Evolutionary conservation across 331 rosid species (phyloP).

Genomic region (Malus hybrid): DNA sequence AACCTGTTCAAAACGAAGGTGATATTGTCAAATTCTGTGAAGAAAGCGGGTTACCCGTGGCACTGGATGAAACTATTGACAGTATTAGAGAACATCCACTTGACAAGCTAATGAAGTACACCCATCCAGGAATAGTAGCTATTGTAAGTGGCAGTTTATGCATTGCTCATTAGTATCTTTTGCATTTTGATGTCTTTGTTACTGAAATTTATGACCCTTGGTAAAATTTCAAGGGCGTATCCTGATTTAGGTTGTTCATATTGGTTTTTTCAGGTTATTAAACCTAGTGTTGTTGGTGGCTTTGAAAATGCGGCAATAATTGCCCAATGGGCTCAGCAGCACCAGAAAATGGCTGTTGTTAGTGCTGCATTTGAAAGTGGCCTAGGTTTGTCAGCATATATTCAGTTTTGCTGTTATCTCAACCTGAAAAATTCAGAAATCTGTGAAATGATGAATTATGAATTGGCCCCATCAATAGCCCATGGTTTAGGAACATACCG

Average conservation of each 20-base stretch:
- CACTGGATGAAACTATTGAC: slow-evolving; percentile 85
- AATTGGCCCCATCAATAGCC: slow-evolving; percentile 43
- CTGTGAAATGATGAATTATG: slow-evolving; percentile 27
- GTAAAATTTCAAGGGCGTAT: neutral
- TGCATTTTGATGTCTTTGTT: neutral
- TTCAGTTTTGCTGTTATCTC: slow-evolving; percentile 69
- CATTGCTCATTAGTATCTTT: neutral
- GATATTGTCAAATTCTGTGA: slow-evolving; percentile 74
- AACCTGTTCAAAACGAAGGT: slow-evolving; percentile 73
- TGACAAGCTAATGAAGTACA: slow-evolving; percentile 53
- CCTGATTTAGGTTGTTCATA: neutral
- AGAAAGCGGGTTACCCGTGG: slow-evolving; percentile 85
- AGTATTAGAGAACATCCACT: slow-evolving; percentile 53
- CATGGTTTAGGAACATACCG: slow-evolving; percentile 94
- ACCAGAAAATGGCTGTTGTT: slow-evolving; percentile 80
- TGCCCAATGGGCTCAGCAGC: slow-evolving; percentile 87
- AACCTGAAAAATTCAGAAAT: slow-evolving; percentile 46
- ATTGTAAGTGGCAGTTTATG: slow-evolving; percentile 51
- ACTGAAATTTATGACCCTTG: neutral
- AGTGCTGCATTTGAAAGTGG: slow-evolving; percentile 97
- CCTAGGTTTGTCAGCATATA: slow-evolving; percentile 75
- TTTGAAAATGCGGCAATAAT: slow-evolving; percentile 81
- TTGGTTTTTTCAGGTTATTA: slow-evolving; percentile 63
- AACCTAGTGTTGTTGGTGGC: slow-evolving; percentile 94
- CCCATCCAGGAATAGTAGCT: slow-evolving; percentile 83